Conservation (phyloP, 2,329 filamentous ascomycete genomes). For the Ophiostoma novo-ulmi region DNA sequence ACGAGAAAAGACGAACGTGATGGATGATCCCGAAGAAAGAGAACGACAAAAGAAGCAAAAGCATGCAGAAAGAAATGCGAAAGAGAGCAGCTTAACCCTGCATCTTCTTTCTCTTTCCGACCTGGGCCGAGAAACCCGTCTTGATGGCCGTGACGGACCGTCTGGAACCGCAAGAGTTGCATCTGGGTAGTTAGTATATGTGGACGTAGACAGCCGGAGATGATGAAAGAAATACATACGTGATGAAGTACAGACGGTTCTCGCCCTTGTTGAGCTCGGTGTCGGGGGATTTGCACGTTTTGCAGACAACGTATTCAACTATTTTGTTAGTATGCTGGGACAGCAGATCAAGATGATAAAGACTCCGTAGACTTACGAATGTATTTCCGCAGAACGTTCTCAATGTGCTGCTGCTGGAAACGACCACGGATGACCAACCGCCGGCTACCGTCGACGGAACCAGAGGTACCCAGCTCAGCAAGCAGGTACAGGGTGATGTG, state of each 20-base stretch:
- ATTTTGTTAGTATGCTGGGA: conserved; percentile 36
- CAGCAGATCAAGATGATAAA: background rate
- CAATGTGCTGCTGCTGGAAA: conserved; percentile 99
- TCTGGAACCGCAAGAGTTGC: conserved; percentile 59
- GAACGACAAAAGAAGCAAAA: conserved; percentile 14
- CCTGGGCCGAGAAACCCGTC: conserved; percentile 99
- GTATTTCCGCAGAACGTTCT: conserved; percentile 93
- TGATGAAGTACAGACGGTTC: conserved; percentile 98
- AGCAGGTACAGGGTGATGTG: conserved; percentile 96
- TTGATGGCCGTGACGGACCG: conserved; percentile 96
- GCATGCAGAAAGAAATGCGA: conserved; percentile 13
- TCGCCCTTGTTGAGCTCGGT: conserved; percentile 98
- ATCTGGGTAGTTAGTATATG: conserved; percentile 19
- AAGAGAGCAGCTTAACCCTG: conserved; percentile 56
- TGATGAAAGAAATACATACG: conserved; percentile 35
- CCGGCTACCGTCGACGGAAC: conserved; percentile 87
- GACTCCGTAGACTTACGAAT: conserved; percentile 48
- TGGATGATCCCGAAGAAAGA: background rate
- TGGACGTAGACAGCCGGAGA: conserved; percentile 4
- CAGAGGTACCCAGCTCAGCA: conserved; percentile 94
- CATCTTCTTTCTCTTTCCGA: conserved; percentile 97
- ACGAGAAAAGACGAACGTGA: background rate
- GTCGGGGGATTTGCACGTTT: conserved; percentile 91
- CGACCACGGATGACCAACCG: conserved; percentile 90
- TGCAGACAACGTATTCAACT: conserved; percentile 96